phyloP scores from a whole-genome alignment of 192 early-diverging fungal genomes.

The Mortierella hygrophila region DNA sequence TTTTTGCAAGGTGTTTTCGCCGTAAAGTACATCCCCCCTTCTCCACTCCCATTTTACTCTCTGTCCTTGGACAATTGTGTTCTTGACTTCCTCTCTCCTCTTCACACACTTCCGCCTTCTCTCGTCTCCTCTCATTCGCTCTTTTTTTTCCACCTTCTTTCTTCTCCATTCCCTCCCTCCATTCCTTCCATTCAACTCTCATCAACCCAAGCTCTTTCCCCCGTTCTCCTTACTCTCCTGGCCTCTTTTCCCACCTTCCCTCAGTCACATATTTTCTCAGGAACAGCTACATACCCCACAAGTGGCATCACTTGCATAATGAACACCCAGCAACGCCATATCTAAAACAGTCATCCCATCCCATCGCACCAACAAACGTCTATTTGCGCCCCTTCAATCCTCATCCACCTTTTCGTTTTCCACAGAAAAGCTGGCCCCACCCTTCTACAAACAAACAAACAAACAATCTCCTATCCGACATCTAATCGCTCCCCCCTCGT shows the following conservation, averaged over 20 bases:
- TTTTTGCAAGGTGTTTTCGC: not conserved
- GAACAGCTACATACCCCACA: not conserved
- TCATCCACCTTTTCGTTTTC: not conserved
- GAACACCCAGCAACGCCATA: constrained; percentile 2
- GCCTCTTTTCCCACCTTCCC: not conserved
- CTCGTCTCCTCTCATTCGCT: not conserved
- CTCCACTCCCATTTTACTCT: not conserved
- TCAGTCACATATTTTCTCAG: not conserved
- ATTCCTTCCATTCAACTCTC: not conserved
- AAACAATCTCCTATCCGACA: not conserved
- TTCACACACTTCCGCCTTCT: not conserved
- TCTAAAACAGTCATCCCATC: not conserved
- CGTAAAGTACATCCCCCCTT: not conserved
- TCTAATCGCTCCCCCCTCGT: not conserved
- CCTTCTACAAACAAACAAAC: not conserved
- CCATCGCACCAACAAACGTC: too few species aligned
- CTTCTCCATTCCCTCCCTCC: not conserved
- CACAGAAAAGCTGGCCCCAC: not conserved
- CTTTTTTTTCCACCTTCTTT: not conserved
- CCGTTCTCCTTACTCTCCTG: not conserved
- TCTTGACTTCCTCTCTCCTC: not conserved
- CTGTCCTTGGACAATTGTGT: too few species aligned
- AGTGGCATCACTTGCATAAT: not conserved
- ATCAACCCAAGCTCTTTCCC: not conserved
- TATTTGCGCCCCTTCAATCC: too few species aligned